Evolutionary conservation across 495 filamentous ascomycete genomes (phyloP).

Genomic region (Aspergillus bertholletiae): DNA sequence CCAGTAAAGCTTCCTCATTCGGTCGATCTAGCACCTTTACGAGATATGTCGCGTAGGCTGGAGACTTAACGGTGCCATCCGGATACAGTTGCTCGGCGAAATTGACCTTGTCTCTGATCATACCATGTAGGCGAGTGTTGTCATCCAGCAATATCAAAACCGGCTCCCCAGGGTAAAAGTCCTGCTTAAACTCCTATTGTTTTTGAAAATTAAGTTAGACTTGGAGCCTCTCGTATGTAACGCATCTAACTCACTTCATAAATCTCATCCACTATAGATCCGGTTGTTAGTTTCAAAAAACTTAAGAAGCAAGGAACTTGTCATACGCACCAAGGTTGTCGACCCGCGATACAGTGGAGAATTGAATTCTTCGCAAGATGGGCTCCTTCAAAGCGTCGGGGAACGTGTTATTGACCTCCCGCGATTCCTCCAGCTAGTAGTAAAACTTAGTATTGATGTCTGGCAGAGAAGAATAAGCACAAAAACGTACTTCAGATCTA

Average conservation of each 20-base stretch:
- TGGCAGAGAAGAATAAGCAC: background rate
- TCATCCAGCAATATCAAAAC: constrained; percentile 70
- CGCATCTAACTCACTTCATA: constrained; percentile 52
- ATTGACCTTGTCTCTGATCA: constrained; percentile 82
- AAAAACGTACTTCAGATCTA: constrained; percentile 77
- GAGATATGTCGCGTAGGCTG: constrained; percentile 74
- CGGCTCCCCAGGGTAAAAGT: constrained; percentile 90
- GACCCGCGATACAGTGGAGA: constrained; percentile 84
- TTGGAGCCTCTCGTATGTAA: background rate
- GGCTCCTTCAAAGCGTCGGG: constrained; percentile 90
- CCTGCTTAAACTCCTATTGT: constrained; percentile 79
- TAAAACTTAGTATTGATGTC: background rate
- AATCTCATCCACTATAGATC: constrained; percentile 56
- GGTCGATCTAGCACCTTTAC: constrained; percentile 68
- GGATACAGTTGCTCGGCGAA: constrained; percentile 59
- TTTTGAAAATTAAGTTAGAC: constrained; percentile 27
- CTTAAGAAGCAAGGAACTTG: background rate
- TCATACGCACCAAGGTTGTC: constrained; percentile 73
- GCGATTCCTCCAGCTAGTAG: constrained; percentile 71
- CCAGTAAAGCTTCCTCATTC: constrained; percentile 71
- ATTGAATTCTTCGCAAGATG: constrained; percentile 85
- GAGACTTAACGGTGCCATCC: constrained; percentile 60
- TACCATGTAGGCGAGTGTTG: constrained; percentile 68
- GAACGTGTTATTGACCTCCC: constrained; percentile 86
- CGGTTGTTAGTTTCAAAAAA: constrained; percentile 19